Evolutionary conservation across 305 asterid genomes (phyloP).

Genomic region (Plantago rigida): DNA sequence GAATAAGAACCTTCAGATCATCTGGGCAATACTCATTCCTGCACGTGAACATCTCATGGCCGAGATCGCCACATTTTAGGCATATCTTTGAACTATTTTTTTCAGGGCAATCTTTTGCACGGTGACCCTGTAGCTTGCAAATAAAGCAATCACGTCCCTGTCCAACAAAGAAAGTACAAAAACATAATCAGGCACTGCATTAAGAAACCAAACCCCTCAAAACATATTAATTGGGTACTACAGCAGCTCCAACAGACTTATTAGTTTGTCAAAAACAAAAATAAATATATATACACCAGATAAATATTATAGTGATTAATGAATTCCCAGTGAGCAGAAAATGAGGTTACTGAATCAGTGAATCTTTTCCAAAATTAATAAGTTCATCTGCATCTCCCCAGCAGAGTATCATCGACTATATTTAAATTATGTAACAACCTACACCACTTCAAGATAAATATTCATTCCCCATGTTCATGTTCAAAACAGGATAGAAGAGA

Average conservation of each 20-base stretch:
- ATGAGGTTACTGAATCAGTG: no score
- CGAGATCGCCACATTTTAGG: constrained; percentile 76
- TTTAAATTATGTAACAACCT: not conserved
- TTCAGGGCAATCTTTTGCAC: constrained; percentile 83
- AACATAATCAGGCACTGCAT: constrained; percentile 6
- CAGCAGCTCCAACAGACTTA: no score
- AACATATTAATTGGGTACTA: not conserved
- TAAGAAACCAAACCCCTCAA: not conserved
- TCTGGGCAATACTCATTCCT: constrained; percentile 49
- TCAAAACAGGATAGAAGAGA: no score
- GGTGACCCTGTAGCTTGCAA: constrained; percentile 82
- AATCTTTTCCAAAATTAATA: no score
- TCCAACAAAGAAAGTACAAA: constrained; percentile 20
- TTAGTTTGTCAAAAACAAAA: no score
- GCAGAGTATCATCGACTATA: not conserved
- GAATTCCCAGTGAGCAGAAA: no score
- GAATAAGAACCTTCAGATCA: constrained; percentile 53
- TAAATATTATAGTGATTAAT: no score
- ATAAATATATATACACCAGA: not conserved
- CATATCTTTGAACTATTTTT: constrained; percentile 51
- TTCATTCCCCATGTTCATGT: no score
- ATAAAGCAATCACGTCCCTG: constrained; percentile 81
- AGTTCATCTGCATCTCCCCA: not conserved
- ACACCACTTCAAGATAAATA: no score
- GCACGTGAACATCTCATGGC: constrained; percentile 82